Conservation (phyloP, 2,329 filamentous ascomycete genomes). For the Cladosporium oxysporum region DNA sequence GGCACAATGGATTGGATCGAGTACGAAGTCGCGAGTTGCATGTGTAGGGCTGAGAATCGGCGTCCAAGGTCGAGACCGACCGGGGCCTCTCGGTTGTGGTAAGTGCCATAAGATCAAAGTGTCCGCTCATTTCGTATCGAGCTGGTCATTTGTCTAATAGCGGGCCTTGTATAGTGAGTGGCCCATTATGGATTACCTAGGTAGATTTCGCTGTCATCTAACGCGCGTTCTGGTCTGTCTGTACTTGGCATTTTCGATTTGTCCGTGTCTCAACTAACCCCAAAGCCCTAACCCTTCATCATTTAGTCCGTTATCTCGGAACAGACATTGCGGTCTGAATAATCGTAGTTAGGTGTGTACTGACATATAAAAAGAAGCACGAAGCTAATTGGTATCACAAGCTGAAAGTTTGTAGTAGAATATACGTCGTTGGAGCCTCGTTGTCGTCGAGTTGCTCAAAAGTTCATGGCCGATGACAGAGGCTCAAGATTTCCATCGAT, state of each 20-base stretch:
- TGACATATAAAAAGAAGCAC: background rate
- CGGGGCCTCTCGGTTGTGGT: background rate
- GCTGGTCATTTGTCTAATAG: background rate
- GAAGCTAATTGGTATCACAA: background rate
- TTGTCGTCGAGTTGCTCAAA: too few species aligned
- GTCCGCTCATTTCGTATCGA: background rate
- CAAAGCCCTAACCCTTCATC: background rate
- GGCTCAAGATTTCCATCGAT: too few species aligned
- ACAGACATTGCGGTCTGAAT: background rate
- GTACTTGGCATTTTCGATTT: background rate
- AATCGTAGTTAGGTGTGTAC: background rate
- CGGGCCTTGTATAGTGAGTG: background rate
- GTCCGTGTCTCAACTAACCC: background rate
- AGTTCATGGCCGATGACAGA: too few species aligned
- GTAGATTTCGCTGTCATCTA: too few species aligned
- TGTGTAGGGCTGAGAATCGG: background rate
- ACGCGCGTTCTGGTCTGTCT: background rate
- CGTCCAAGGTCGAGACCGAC: background rate
- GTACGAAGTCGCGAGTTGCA: background rate
- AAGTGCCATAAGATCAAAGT: background rate
- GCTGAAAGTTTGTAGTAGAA: background rate
- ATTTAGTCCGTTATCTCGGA: background rate
- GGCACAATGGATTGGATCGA: background rate
- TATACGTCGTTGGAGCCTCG: background rate
- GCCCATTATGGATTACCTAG: background rate